Base-by-base conservation (phyloP, 331 rosid genomes). In the Cydonia oblonga region DNA sequence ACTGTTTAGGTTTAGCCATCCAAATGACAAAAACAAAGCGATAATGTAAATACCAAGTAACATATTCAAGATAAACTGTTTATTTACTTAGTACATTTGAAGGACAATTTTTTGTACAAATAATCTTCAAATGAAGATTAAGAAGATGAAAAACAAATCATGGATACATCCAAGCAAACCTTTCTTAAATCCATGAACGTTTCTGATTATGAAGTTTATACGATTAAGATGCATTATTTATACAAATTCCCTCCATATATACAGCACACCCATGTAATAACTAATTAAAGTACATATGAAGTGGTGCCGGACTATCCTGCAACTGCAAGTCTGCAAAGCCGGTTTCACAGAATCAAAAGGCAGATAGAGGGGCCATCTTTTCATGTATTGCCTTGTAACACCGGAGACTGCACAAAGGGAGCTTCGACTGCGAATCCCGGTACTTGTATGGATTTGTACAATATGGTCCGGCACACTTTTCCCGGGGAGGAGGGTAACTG, bases 401-500 rank as follows among this genome's bases (percentile, higher is more conserved):
- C 53, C 79, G 85, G 68, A 88, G 91, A 68, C 91, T 86, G 69
- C 90, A 86, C 13, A 88, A 79, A 16, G 93, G 93, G 60, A 86
- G 91, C 84, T 86, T 86, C 8, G 87, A 88, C 67, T 81, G 85
- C 19, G 93, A 88, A 81, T 86, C 89, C 20, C 91, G 68, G 75
- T 88, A 84, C 85, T 88, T 86, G 87, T 84, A 88, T 40, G 84
- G 83, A 64, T 86, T 84, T 20, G 75, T 75, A 74, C 90, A 88
- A 71, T 66, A 73, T n/a, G 90, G 93, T 49, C 90, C 89, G 0
- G 85, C 87, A 16, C 93, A 88, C 73, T 72, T 86, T 75, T 88
- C 93, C 2, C 87, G 82, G 1, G 90, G 89, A 23, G 87, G 89
- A n/a, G 93, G 93, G 76, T 88, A 88, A 70, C 93, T 88, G 90